Evolutionary conservation across 2,329 filamentous ascomycete species (phyloP), one percentile per base, ranked within the genome.

Genomic region (Aspergillus ibericus): DNA sequence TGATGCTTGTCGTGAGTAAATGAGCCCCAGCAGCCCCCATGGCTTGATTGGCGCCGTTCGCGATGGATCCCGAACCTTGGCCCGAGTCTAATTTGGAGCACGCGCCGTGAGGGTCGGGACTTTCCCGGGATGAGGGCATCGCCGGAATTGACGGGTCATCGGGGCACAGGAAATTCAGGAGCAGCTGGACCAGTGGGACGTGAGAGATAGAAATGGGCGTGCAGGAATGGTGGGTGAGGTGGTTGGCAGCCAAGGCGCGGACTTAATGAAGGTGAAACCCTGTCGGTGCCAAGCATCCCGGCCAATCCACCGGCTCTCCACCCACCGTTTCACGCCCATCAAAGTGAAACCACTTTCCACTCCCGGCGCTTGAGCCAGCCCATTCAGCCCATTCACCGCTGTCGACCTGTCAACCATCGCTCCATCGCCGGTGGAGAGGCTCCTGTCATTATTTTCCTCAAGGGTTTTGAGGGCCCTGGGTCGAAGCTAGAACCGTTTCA

Each of bases 261-360:
- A 13, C 10, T 59, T 63, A 67, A 66, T 67, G 64, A 66, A 67
- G 58, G 46, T 66, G 64, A 67, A 67, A 66, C 65, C 59, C 47
- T 42, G 49, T 54, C 25, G 53, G 56, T 56, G 60, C 65, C 63
- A 59, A 62, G 53, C 56, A 59, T 58, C 52, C 56, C 54, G 34
- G 55, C 54, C 54, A 56, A 59, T 46, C 52, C 56, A 50, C 34
- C 32, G 53, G 36, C 40, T 35, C 54, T 64, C 59, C 59, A 61
- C 59, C 44, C 51, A 20, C 42, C 57, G 38, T 53, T 64, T 64
- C 62, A 62, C 51, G 38, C 47, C 56, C 62, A 65, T 66, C 46
- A 63, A 65, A 16, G 35, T 64, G 64, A 67, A 67, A 67, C 65
- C 48, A 36, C 27, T 50, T 27, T n/a, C 44, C 25, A 27, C 44